Conservation (phyloP, 495 filamentous ascomycete genomes). For the Parachaetomium inaequale region DNA sequence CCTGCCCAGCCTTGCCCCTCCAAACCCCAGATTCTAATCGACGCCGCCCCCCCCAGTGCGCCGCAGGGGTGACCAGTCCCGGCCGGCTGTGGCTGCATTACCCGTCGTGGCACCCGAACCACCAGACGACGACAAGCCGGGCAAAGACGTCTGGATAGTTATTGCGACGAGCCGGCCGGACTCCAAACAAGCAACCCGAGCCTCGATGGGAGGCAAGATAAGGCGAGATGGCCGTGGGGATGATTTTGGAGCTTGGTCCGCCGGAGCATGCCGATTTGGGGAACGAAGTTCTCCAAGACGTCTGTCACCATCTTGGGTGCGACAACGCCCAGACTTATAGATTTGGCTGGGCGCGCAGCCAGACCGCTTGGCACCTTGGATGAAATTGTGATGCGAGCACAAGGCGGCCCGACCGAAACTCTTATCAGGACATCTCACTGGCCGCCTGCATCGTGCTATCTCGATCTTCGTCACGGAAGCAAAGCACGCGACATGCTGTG, state of each 20-base stretch:
- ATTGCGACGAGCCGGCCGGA: neutral
- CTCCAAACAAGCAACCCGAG: neutral
- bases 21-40: neutral
- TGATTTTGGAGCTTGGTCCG: neutral
- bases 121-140: neutral
- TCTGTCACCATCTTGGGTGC: constrained; percentile 16
- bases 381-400: constrained; percentile 30
- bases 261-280: constrained; percentile 9
- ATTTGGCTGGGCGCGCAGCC: constrained; percentile 21
- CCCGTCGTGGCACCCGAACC: constrained; percentile 8
- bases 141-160: neutral
- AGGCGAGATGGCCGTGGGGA: neutral
- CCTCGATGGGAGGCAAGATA: neutral
- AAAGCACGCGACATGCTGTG: neutral
- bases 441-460: neutral
- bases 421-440: neutral
- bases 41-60: neutral
- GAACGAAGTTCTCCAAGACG: constrained; percentile 14
- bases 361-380: constrained; percentile 35
- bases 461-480: constrained; percentile 4
- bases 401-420: constrained; percentile 15
- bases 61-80: neutral
- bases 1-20: constrained; percentile 12
- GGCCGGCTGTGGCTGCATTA: constrained; percentile 16
- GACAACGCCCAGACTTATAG: constrained; percentile 32